Percentiles rank a stretch among this genome's conserved stretches.
phyloP scores from a whole-genome alignment of 2,329 filamentous ascomycete species.

The Fusarium redolens region DNA sequence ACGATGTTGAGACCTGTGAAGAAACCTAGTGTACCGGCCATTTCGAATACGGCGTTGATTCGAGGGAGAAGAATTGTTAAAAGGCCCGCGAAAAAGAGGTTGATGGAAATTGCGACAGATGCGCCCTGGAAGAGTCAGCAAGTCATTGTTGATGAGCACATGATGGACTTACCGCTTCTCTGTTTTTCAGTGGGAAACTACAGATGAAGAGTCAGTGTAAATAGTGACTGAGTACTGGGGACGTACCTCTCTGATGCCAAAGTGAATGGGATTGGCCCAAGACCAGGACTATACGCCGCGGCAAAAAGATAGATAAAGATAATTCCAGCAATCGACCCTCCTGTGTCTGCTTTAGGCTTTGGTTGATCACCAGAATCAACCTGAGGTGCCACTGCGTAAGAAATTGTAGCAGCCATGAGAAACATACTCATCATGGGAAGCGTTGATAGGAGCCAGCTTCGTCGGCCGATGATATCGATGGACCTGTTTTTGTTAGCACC shows the following conservation, averaged over 20 bases:
- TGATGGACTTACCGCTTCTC: slow-evolving; percentile 52
- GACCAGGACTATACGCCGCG: slow-evolving; percentile 55
- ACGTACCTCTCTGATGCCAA: slow-evolving; percentile 57
- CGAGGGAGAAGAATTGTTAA: slow-evolving; percentile 57
- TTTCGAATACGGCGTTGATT: slow-evolving; percentile 40
- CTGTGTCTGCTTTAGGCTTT: not conserved
- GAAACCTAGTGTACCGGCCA: slow-evolving; percentile 53
- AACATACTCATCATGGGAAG: slow-evolving; percentile 54
- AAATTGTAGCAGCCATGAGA: slow-evolving; percentile 22
- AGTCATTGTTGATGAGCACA: fast-evolving
- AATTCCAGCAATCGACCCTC: slow-evolving; percentile 16
- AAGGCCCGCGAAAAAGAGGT: slow-evolving; percentile 60
- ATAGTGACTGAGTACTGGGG: fast-evolving
- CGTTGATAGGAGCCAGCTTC: slow-evolving; percentile 57
- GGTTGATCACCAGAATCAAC: slow-evolving; percentile 19
- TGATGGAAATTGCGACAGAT: slow-evolving; percentile 60
- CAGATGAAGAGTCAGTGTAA: not conserved
- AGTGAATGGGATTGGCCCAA: slow-evolving; percentile 61
- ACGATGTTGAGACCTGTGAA: slow-evolving; percentile 59
- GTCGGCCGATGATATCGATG: slow-evolving; percentile 53
- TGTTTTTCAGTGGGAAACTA: slow-evolving; percentile 61
- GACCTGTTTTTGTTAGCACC: slow-evolving; percentile 30
- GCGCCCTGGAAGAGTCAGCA: slow-evolving; percentile 52
- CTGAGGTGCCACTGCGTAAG: slow-evolving; percentile 10
- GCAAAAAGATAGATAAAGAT: slow-evolving; percentile 48